phyloP scores from a whole-genome alignment of 164 flowering plant genomes.

The Chimonanthus praecox region DNA sequence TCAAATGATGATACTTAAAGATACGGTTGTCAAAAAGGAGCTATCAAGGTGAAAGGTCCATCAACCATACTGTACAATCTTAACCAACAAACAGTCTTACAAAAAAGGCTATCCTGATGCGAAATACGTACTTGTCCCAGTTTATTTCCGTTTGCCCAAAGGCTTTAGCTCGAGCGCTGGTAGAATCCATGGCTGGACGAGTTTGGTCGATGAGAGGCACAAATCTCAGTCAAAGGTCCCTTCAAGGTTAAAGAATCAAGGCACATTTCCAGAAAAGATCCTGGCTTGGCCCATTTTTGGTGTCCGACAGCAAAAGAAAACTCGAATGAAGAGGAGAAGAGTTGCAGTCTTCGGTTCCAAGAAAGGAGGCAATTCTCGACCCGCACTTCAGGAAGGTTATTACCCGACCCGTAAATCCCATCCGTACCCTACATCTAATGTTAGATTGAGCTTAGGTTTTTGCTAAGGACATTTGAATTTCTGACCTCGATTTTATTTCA shows the following conservation, averaged over 20 bases:
- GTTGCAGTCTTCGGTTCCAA: too few species aligned
- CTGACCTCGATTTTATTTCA: too few species aligned
- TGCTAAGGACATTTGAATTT: too few species aligned
- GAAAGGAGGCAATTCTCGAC: too few species aligned
- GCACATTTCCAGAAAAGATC: not conserved
- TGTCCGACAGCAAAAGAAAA: too few species aligned
- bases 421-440: too few species aligned
- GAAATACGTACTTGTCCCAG: slow-evolving; percentile 65
- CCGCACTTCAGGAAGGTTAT: too few species aligned
- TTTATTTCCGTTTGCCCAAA: slow-evolving; percentile 69
- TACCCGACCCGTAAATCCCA: too few species aligned
- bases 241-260: not conserved
- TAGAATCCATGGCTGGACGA: slow-evolving; percentile 33
- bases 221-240: not conserved
- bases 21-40: not conserved
- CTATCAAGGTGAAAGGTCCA: not conserved
- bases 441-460: too few species aligned
- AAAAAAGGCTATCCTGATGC: not conserved
- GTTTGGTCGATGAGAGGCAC: not conserved
- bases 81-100: not conserved
- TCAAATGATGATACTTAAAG: not conserved
- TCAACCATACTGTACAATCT: not conserved
- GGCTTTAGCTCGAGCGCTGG: slow-evolving; percentile 33
- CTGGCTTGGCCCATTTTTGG: not conserved
- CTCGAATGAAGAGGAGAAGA: too few species aligned